Base-by-base conservation (phyloP, 2,329 filamentous ascomycete species). In the Diaporthe longicolla region DNA sequence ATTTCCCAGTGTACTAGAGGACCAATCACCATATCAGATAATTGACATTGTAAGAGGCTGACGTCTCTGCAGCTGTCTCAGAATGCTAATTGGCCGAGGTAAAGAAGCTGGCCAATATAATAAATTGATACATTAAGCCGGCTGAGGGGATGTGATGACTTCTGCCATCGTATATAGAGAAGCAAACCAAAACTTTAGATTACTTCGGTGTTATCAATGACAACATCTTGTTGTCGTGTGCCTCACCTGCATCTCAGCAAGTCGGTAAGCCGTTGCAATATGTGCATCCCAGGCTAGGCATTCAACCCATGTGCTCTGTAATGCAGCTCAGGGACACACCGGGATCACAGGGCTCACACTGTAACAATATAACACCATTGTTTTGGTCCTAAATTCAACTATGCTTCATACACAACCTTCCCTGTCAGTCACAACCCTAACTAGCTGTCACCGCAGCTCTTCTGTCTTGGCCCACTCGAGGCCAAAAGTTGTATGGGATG, bases 351-450 rank as follows among this genome's bases (percentile, higher is more conserved):
- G 26, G 19, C 45, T 19, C 7, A 21, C 29, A 52, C 32, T 52
- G 26, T 48, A 73, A 55, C 66, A 73, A 52, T 70, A 61, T 59
- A 71, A 73, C 57, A 70, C 32, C 40, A 37, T 66, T 61, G 40
- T 71, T 55, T 57, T 58, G 58, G 40, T 15, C 57, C 52, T 73
- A 75, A 75, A 73, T 75, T 71, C 71, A 75, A 71, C 37, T 75
- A 71, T 75, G 70, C 66, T 73, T 68, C 71, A 35, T 75, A 75
- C 74, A 75, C 71, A 68, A 66, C 61, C 57, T 50, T 75, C 58
- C 59, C 65, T 45, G 54, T 65, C 63, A 50, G 52, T 45, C 40
- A 32, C 59, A 54, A 21, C 48, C 48, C 45, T 40, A n/a, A 21
- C 37, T 48, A 63, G 70, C 73, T n/a, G 24, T 68, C 55, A 24